Evolutionary conservation across 345 rosid species (phyloP).

Genomic region (Populus nigra): DNA sequence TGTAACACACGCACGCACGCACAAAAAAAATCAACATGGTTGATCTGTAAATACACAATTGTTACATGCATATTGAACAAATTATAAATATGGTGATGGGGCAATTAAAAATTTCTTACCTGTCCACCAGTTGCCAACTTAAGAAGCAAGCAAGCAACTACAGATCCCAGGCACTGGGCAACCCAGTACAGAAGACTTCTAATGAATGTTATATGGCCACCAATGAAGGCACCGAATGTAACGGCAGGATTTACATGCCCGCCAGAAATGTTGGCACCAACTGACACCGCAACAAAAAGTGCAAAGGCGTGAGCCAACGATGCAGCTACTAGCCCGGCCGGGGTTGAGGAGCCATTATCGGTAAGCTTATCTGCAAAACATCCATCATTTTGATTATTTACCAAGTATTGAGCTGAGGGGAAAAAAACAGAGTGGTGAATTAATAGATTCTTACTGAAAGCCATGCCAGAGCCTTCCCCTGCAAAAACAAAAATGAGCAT

Average conservation of each 20-base stretch:
- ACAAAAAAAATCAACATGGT: no score
- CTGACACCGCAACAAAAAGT: conserved; percentile 29
- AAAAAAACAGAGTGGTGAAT: not conserved
- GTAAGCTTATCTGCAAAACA: conserved; percentile 30
- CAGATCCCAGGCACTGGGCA: conserved; percentile 30
- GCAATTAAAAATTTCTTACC: conserved; percentile 7
- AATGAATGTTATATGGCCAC: conserved; percentile 28
- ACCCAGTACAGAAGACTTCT: conserved; percentile 24
- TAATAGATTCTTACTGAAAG: conserved; percentile 21
- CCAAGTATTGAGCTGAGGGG: not conserved
- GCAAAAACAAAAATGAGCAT: conserved; percentile 31
- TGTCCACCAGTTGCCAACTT: conserved; percentile 30
- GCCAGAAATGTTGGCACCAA: conserved; percentile 32
- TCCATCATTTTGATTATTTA: not conserved
- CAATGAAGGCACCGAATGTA: conserved; percentile 31
- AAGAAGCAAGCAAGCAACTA: conserved; percentile 34
- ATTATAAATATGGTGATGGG: not conserved
- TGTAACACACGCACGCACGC: not conserved
- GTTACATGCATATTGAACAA: not conserved
- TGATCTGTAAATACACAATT: not conserved
- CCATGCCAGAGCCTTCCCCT: conserved; percentile 38
- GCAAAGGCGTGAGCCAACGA: conserved; percentile 30
- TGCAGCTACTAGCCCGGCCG: conserved; percentile 30
- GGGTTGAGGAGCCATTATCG: conserved; percentile 12
- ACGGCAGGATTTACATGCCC: conserved; percentile 35